Evolutionary conservation across 2,329 filamentous ascomycete genomes (phyloP).

Genomic region (Colletotrichum sp.): DNA sequence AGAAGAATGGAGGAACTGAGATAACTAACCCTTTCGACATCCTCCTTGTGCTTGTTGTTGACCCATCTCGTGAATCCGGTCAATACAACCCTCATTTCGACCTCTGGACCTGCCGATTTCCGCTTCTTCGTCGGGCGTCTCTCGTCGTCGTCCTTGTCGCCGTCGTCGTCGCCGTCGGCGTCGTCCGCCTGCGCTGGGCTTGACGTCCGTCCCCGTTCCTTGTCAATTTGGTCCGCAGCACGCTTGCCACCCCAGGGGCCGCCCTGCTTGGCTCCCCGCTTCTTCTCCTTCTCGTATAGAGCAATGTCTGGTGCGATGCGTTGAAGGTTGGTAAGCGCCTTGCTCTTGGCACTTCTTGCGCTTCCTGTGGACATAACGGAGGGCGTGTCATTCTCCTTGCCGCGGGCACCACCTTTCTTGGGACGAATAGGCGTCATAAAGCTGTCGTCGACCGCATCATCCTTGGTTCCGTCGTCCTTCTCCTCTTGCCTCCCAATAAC

Average conservation of each 20-base stretch:
- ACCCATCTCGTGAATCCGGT: slow-evolving; percentile 88
- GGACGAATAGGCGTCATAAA: slow-evolving; percentile 58
- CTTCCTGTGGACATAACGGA: slow-evolving; percentile 70
- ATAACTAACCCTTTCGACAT: slow-evolving; percentile 75
- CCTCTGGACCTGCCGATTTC: slow-evolving; percentile 67
- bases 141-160: slow-evolving; percentile 50
- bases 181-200: slow-evolving; percentile 15
- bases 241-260: slow-evolving; percentile 67
- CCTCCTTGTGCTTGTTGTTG: slow-evolving; percentile 73
- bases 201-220: slow-evolving; percentile 27
- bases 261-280: slow-evolving; percentile 61
- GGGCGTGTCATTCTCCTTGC: slow-evolving; percentile 86
- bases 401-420: slow-evolving; percentile 55
- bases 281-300: slow-evolving; percentile 92
- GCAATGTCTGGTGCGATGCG: slow-evolving; percentile 83
- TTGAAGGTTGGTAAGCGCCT: slow-evolving; percentile 79
- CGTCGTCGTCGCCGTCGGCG: slow-evolving; percentile 45
- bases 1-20: not conserved
- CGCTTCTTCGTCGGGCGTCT: slow-evolving; percentile 65
- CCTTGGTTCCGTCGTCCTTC: slow-evolving; percentile 43
- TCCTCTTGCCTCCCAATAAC: slow-evolving; percentile 45
- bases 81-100: slow-evolving; percentile 78
- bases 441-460: slow-evolving; percentile 35
- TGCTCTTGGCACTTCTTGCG: slow-evolving; percentile 81
- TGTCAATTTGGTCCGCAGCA: slow-evolving; percentile 64